Evolutionary conservation across 164 flowering plant genomes (phyloP).

Genomic region (Kingdonia uniflora): DNA sequence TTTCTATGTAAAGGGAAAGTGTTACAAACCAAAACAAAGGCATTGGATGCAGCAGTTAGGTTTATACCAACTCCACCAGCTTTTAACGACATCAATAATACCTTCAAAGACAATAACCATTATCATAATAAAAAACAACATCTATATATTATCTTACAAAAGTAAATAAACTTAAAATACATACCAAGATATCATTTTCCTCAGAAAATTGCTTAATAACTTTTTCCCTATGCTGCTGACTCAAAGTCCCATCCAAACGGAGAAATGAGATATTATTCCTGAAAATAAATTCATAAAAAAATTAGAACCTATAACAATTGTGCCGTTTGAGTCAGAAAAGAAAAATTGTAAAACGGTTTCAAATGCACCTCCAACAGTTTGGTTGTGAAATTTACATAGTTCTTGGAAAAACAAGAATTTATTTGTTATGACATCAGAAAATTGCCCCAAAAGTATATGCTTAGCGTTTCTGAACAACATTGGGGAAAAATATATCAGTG

Average conservation of each 20-base stretch:
- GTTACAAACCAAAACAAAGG: conserved; percentile 74
- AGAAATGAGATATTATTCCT: conserved; percentile 70
- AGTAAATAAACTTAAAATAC: conserved; percentile 7
- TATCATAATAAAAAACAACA: not conserved
- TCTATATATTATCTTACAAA: not conserved
- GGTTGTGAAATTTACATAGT: no score
- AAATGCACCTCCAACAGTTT: no score
- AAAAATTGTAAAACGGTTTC: no score
- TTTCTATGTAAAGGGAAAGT: not conserved
- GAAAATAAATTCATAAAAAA: conserved; percentile 8
- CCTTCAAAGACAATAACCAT: conserved; percentile 32
- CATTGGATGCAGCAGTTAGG: conserved; percentile 90
- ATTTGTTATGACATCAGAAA: no score
- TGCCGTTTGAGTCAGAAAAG: no score
- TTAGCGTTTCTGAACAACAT: not conserved
- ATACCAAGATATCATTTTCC: conserved; percentile 58
- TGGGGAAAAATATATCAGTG: not conserved
- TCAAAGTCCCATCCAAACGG: conserved; percentile 91
- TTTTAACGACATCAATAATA: conserved; percentile 84
- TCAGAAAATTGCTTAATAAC: conserved; percentile 84
- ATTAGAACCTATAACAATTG: no score
- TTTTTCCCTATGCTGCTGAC: conserved; percentile 81
- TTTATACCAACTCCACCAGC: conserved; percentile 99
- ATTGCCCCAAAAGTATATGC: no score
- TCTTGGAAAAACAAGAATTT: no score